These are phyloP conservation scores for Streptanthus diversifolius DNA, from an alignment of 345 rosid species.

Conservation along the genomic window DNA sequence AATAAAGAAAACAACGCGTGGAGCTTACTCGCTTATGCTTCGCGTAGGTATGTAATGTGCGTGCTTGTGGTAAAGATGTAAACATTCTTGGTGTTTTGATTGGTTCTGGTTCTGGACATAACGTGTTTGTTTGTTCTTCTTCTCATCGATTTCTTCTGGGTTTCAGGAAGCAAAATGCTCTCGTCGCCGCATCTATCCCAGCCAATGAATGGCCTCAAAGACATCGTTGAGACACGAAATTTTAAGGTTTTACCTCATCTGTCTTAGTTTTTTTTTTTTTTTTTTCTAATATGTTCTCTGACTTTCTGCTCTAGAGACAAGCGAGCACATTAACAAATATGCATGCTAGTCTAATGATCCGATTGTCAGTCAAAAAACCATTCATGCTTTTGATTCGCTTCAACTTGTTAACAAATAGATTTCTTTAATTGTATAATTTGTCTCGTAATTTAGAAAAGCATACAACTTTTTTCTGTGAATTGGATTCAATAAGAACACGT, in stretches of 20 bases:
- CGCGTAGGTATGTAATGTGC: not conserved
- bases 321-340: not conserved
- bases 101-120: not conserved
- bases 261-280: not conserved
- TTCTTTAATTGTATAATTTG: not conserved
- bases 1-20: not conserved
- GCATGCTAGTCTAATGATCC: not conserved
- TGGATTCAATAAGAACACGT: not conserved
- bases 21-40: not conserved
- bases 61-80: not conserved
- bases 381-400: not conserved
- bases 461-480: conserved; percentile 1
- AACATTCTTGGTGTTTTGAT: not conserved
- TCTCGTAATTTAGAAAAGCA: not conserved
- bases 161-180: conserved; percentile 8
- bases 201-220: conserved; percentile 56
- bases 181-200: conserved; percentile 42
- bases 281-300: not conserved
- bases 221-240: conserved; percentile 62
- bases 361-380: not conserved
- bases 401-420: not conserved
- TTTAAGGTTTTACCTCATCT: conserved; percentile 55
- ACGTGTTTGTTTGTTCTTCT: not conserved
- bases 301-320: not conserved
- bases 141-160: not conserved